phyloP scores from a whole-genome alignment of 495 filamentous ascomycete genomes.

The Neurospora africana region DNA sequence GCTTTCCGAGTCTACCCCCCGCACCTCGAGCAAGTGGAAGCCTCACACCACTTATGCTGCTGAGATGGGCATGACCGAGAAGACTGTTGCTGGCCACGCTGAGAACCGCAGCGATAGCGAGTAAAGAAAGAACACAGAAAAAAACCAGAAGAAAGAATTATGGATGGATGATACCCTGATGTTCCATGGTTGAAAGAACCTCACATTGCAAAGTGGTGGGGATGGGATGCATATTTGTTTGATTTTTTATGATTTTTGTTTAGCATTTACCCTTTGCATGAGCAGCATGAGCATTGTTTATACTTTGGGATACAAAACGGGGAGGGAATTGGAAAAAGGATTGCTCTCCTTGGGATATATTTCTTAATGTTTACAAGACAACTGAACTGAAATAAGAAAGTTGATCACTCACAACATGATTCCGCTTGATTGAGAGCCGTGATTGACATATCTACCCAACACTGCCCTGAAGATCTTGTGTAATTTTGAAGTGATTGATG shows the following conservation, averaged over 20 bases:
- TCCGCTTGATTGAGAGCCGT: not conserved
- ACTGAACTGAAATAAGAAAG: not conserved
- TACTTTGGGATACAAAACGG: not conserved
- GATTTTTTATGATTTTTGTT: not conserved
- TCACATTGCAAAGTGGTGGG: not conserved
- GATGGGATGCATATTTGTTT: not conserved
- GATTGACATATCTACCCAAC: not conserved
- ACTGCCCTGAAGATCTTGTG: not conserved
- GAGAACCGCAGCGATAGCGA: constrained; percentile 10
- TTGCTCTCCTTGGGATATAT: not conserved
- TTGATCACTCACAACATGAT: not conserved
- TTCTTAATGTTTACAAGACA: not conserved
- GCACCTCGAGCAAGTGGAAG: constrained; percentile 58
- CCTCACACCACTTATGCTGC: constrained; percentile 58
- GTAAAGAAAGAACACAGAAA: not conserved
- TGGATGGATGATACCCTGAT: not conserved
- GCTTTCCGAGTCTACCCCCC: constrained; percentile 65
- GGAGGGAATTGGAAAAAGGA: not conserved
- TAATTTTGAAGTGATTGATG: not conserved
- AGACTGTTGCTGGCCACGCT: constrained; percentile 11
- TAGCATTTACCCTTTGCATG: not conserved
- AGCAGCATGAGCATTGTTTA: not conserved
- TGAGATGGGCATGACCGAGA: constrained; percentile 16
- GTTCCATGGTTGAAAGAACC: not conserved
- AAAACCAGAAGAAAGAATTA: not conserved